Percentiles rank a stretch among this genome's conserved stretches.
Conservation (phyloP, 2,329 filamentous ascomycete genomes). For the Pyrenophora tritici-repentis region DNA sequence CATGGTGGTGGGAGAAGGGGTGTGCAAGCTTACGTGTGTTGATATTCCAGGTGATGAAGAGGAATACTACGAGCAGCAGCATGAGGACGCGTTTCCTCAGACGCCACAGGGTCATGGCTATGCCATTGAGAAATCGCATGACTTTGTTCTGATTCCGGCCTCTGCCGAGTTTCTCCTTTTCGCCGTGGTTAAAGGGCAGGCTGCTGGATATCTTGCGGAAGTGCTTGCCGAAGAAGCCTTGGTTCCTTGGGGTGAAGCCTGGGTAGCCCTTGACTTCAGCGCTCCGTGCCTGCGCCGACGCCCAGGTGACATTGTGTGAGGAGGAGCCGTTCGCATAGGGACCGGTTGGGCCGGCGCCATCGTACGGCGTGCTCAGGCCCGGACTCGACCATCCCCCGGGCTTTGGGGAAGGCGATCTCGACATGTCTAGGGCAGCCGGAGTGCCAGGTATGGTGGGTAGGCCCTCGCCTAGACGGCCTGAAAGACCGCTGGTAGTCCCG, state of each 20-base stretch:
- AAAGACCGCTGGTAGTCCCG: slow-evolving; percentile 41
- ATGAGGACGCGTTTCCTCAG: slow-evolving; percentile 67
- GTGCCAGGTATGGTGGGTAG: slow-evolving; percentile 48
- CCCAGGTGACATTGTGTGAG: slow-evolving; percentile 72
- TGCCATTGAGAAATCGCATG: slow-evolving; percentile 41
- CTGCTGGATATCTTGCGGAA: slow-evolving; percentile 80
- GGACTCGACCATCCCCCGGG: slow-evolving; percentile 89
- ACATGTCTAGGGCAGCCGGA: slow-evolving; percentile 62
- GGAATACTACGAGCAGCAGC: slow-evolving; percentile 63
- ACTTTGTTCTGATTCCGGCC: slow-evolving; percentile 53
- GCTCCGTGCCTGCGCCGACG: slow-evolving; percentile 77
- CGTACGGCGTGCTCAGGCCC: slow-evolving; percentile 69
- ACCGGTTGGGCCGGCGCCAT: slow-evolving; percentile 69
- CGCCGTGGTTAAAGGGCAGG: slow-evolving; percentile 70
- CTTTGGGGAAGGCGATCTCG: slow-evolving; percentile 83
- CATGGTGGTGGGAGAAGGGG: not conserved
- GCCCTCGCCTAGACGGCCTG: slow-evolving; percentile 38
- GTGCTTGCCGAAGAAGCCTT: slow-evolving; percentile 85
- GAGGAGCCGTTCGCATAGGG: slow-evolving; percentile 59
- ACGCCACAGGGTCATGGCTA: slow-evolving; percentile 64
- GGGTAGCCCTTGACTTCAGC: slow-evolving; percentile 75
- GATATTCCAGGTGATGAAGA: slow-evolving; percentile 67
- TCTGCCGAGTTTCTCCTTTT: slow-evolving; percentile 76
- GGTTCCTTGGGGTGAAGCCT: slow-evolving; percentile 78
- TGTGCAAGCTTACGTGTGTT: slow-evolving; percentile 69